Conservation (phyloP, 768 basidiomycete species). For the Boletus rex-veris region DNA sequence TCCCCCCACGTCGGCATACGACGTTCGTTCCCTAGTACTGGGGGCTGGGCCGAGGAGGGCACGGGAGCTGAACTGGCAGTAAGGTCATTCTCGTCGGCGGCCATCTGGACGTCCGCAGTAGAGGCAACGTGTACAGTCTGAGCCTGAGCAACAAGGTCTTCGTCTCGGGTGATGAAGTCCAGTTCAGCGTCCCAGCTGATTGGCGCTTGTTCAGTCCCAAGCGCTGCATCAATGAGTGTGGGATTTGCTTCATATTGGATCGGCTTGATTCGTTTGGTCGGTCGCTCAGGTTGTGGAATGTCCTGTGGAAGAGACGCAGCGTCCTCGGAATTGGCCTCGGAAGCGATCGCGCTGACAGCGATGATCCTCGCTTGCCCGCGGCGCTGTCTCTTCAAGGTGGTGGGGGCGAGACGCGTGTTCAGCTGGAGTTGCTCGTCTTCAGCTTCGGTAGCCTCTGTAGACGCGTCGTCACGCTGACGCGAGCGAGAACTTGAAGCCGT, state of each 20-base stretch:
- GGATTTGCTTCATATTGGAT: slow-evolving; percentile 21
- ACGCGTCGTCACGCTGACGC: background rate
- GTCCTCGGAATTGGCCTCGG: slow-evolving; percentile 17
- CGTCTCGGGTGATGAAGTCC: slow-evolving; percentile 5
- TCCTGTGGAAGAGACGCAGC: background rate
- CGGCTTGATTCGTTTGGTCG: slow-evolving; percentile 16
- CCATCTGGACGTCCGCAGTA: background rate
- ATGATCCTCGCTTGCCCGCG: background rate
- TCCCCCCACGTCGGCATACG: background rate
- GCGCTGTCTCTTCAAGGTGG: slow-evolving; percentile 1
- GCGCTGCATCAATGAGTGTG: slow-evolving; percentile 18
- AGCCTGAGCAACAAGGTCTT: background rate
- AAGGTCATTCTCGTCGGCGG: background rate
- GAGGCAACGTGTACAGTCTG: background rate
- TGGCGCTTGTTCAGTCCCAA: slow-evolving; percentile 22
- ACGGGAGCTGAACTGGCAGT: background rate
- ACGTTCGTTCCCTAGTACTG: background rate
- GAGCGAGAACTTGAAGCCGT: background rate
- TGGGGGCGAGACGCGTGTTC: slow-evolving; percentile 12
- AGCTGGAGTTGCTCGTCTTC: slow-evolving; percentile 17
- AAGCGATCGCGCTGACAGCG: background rate
- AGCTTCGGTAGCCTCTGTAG: slow-evolving; percentile 21
- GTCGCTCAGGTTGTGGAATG: slow-evolving; percentile 3
- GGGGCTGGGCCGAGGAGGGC: background rate
- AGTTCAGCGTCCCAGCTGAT: slow-evolving; percentile 16